These are phyloP conservation scores for Pseudophaeomoniella oleicola DNA, from an alignment of 2,329 filamentous ascomycete species.

Conservation along the genomic window DNA sequence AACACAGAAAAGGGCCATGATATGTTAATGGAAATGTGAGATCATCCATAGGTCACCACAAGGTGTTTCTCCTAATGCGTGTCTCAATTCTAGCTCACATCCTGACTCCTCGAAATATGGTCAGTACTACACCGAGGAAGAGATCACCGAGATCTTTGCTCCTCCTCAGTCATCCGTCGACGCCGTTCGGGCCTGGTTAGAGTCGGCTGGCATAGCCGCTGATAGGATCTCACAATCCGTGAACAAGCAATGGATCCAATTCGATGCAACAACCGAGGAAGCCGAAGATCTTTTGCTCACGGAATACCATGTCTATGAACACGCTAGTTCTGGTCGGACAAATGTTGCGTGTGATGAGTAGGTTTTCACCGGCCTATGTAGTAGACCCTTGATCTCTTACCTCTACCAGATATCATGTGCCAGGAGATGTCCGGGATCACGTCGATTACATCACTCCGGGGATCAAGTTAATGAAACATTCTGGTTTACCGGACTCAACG, in stretches of 20 bases:
- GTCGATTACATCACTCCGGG: conserved; percentile 1
- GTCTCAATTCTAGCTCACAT: conserved; percentile 18
- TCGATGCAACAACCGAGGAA: conserved; percentile 21
- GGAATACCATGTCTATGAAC: conserved; percentile 23
- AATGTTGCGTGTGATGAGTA: background rate
- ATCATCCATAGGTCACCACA: background rate
- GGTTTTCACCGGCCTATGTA: background rate
- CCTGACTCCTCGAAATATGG: conserved; percentile 27
- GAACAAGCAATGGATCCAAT: conserved; percentile 25
- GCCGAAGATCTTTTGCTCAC: conserved; percentile 23
- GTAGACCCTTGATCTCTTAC: background rate
- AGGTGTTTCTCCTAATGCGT: conserved; percentile 1
- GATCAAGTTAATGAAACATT: background rate
- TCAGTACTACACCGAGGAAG: conserved; percentile 25
- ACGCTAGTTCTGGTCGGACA: conserved; percentile 5
- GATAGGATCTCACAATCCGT: conserved; percentile 15
- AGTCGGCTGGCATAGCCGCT: conserved; percentile 9
- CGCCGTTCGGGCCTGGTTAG: conserved; percentile 40
- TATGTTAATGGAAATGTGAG: conserved; percentile 1
- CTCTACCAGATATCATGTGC: conserved; percentile 1
- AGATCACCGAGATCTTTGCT: conserved; percentile 29
- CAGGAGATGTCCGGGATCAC: background rate
- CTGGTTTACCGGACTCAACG: background rate
- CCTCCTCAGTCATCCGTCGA: conserved; percentile 30
- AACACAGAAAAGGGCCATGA: background rate